Percentiles rank a stretch among this genome's conserved stretches.
These are phyloP conservation scores for Sphagnum fallax DNA, from an alignment of 228 moss, liverwort and hornwort genomes.

Conservation along the genomic window DNA sequence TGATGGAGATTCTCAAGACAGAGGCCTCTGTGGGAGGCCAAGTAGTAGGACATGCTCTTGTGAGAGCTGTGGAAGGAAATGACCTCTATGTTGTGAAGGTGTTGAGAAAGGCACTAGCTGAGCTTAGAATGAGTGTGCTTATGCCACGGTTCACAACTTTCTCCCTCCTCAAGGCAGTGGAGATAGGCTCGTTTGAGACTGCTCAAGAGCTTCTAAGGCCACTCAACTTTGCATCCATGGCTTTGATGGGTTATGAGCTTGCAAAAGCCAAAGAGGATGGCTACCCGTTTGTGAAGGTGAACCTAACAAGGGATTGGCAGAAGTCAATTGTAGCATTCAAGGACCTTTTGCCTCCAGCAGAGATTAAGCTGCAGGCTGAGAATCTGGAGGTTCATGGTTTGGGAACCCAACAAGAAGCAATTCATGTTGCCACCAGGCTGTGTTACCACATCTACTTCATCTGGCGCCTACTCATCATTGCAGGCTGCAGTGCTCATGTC, in stretches of 20 bases:
- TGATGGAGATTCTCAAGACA: conserved; percentile 9
- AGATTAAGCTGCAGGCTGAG: conserved; percentile 10
- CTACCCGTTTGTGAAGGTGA: conserved; percentile 16
- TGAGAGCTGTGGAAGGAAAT: conserved; percentile 31
- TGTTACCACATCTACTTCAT: conserved; percentile 31
- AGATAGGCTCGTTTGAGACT: conserved; percentile 20
- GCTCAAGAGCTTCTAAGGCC: conserved; percentile 18
- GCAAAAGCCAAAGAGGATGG: conserved; percentile 16
- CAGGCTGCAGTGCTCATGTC: conserved; percentile 24
- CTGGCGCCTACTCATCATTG: conserved; percentile 27
- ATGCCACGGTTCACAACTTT: conserved; percentile 36
- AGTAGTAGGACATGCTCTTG: conserved; percentile 38
- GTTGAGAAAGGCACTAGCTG: conserved; percentile 24
- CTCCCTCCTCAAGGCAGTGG: conserved; percentile 30
- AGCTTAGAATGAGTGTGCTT: conserved; percentile 27
- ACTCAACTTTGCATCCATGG: conserved; percentile 20
- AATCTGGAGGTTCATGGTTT: conserved; percentile 19
- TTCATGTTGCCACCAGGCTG: conserved; percentile 33
- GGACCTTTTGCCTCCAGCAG: conserved; percentile 18
- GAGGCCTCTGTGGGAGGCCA: conserved; percentile 12
- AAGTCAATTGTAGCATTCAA: conserved; percentile 9
- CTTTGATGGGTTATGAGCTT: conserved; percentile 39
- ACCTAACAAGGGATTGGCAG: conserved; percentile 22
- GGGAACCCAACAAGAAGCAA: conserved; percentile 16
- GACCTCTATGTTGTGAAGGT: conserved; percentile 22